These are phyloP conservation scores for Oryza nivara DNA, from an alignment of 176 grass and related monocot species.

Conservation along the genomic window DNA sequence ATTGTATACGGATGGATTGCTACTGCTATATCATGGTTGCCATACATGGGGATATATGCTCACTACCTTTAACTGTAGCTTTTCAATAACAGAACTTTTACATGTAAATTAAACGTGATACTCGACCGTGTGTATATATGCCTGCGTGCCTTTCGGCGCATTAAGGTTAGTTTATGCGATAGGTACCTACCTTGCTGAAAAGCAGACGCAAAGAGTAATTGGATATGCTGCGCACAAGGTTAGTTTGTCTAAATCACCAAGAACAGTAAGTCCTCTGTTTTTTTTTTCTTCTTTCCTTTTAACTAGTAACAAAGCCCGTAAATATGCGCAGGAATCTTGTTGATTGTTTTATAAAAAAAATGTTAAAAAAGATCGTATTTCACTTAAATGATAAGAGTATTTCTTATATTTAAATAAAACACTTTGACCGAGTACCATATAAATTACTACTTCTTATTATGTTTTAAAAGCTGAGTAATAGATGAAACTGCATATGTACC, in stretches of 20 bases:
- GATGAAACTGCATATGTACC: too few species aligned
- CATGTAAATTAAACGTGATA: conserved; percentile 14
- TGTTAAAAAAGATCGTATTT: too few species aligned
- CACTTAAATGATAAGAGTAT: too few species aligned
- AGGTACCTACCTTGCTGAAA: not conserved
- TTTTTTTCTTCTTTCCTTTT: not conserved
- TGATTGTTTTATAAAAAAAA: too few species aligned
- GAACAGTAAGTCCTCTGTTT: not conserved
- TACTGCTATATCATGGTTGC: not conserved
- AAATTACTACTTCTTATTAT: too few species aligned
- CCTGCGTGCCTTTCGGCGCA: not conserved
- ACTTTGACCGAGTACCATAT: too few species aligned
- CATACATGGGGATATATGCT: not conserved
- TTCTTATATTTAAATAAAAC: too few species aligned
- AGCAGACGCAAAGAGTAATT: not conserved
- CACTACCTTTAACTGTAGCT: not conserved
- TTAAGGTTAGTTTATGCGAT: not conserved
- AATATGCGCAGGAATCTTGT: too few species aligned
- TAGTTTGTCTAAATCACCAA: not conserved
- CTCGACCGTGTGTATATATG: conserved; percentile 3
- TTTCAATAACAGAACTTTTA: not conserved
- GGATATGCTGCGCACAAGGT: not conserved
- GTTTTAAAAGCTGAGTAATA: too few species aligned
- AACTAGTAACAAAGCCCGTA: not conserved
- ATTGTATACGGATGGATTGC: not conserved